Percentiles rank a stretch among this genome's conserved stretches.
These are phyloP conservation scores for Ophiosphaerella korrae DNA, from an alignment of 2,329 filamentous ascomycete genomes.

Conservation along the genomic window DNA sequence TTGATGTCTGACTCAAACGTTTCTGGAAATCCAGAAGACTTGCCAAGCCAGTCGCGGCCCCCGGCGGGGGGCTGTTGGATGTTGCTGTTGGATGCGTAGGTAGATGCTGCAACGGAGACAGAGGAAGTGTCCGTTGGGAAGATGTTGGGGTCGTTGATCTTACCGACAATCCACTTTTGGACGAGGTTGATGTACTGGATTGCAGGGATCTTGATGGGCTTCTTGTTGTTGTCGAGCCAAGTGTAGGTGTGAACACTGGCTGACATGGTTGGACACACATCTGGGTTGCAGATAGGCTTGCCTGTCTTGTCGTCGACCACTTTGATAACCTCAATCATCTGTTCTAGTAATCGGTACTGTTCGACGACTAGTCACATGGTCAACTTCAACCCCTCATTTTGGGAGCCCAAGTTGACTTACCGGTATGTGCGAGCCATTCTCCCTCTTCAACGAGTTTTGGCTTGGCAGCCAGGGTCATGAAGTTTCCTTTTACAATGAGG, in stretches of 20 bases:
- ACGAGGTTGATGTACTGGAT: slow-evolving; percentile 94
- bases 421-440: slow-evolving; percentile 95
- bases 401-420: slow-evolving; percentile 51
- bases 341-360: slow-evolving; percentile 86
- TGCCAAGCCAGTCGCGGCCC: slow-evolving; percentile 82
- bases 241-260: slow-evolving; percentile 94
- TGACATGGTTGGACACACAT: slow-evolving; percentile 88
- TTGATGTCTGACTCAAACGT: slow-evolving; percentile 75
- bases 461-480: slow-evolving; percentile 91
- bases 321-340: slow-evolving; percentile 86
- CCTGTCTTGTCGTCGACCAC: slow-evolving; percentile 79
- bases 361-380: slow-evolving; percentile 72
- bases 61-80: slow-evolving; percentile 58
- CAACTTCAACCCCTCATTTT: slow-evolving; percentile 13
- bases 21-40: slow-evolving; percentile 73
- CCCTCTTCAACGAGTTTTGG: slow-evolving; percentile 92
- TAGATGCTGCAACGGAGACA: slow-evolving; percentile 67
- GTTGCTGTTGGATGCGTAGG: slow-evolving; percentile 54
- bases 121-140: slow-evolving; percentile 85
- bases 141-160: slow-evolving; percentile 86
- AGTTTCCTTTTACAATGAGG: slow-evolving; percentile 95
- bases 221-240: slow-evolving; percentile 86
- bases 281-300: slow-evolving; percentile 79
- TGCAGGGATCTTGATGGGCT: slow-evolving; percentile 89
- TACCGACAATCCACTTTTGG: slow-evolving; percentile 95